phyloP scores from a whole-genome alignment of 2,329 filamentous ascomycete species.

The Fusarium hostae region DNA sequence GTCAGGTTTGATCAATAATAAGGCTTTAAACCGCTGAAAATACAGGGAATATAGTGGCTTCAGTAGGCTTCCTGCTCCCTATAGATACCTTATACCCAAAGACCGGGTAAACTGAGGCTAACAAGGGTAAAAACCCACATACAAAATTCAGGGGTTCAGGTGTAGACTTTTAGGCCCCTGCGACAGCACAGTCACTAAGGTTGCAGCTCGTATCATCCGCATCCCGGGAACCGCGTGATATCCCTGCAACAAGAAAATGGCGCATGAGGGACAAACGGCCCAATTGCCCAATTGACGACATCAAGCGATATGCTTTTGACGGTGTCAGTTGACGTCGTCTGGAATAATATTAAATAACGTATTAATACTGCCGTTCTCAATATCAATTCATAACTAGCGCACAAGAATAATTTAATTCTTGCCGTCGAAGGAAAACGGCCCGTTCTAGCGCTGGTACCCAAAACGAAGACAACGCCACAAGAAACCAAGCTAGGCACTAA shows the following conservation, averaged over 20 bases:
- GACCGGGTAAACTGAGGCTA: too few species aligned
- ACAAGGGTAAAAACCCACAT: too few species aligned
- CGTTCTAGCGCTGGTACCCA: not conserved
- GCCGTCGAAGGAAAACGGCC: not conserved
- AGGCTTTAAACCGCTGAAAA: too few species aligned
- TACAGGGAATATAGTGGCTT: too few species aligned
- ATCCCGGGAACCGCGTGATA: not conserved
- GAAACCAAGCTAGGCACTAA: not conserved
- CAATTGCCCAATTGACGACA: not conserved
- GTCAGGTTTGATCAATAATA: too few species aligned
- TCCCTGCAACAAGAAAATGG: not conserved
- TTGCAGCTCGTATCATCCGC: not conserved
- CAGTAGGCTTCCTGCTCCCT: too few species aligned
- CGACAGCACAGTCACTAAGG: not conserved
- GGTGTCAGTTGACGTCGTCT: not conserved
- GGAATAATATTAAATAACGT: too few species aligned
- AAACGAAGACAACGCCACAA: not conserved
- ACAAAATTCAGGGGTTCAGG: too few species aligned
- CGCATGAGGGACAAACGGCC: not conserved
- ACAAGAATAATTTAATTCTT: not conserved
- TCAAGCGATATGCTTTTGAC: not conserved
- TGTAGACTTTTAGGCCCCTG: not conserved
- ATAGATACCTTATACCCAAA: too few species aligned
- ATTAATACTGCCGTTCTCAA: not conserved
- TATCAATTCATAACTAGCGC: not conserved